Percentiles rank a stretch among this genome's conserved stretches.
Evolutionary conservation across 176 grass and related monocot species (phyloP).

Genomic region (Aegilops umbellulata): DNA sequence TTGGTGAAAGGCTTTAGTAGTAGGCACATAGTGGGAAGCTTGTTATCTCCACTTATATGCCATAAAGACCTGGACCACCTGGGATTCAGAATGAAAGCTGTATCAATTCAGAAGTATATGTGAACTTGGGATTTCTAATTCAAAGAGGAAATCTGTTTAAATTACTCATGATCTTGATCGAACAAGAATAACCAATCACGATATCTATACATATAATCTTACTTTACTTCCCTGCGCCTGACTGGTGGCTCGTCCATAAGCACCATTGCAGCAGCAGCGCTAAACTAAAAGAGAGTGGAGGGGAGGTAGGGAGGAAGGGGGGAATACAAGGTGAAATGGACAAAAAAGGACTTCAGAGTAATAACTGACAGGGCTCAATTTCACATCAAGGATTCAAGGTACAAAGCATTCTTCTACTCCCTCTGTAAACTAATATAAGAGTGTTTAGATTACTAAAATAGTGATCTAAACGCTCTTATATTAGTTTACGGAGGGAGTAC

Average conservation of each 20-base stretch:
- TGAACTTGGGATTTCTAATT: background rate
- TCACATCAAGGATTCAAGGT: background rate
- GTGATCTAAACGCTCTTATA: too few relatives aligned
- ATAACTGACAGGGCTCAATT: background rate
- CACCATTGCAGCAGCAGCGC: background rate
- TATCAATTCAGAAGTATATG: background rate
- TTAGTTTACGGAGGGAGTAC: too few relatives aligned
- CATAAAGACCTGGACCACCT: background rate
- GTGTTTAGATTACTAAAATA: too few relatives aligned
- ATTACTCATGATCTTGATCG: background rate
- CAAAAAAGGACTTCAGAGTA: background rate
- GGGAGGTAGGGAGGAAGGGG: background rate
- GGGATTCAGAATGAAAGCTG: background rate
- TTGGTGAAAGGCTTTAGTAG: background rate
- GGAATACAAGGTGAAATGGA: background rate
- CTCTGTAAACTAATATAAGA: too few relatives aligned
- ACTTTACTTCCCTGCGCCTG: background rate
- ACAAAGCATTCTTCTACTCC: conserved; percentile 13
- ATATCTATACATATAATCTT: background rate
- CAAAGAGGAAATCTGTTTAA: background rate
- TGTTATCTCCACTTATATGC: conserved; percentile 15
- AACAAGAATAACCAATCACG: background rate
- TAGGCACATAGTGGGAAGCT: background rate
- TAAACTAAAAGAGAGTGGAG: background rate
- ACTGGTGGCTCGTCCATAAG: background rate